Evolutionary conservation across 495 filamentous ascomycete genomes (phyloP), one percentile per base, ranked within the genome.

Genomic region (Penicillium pulvis): DNA sequence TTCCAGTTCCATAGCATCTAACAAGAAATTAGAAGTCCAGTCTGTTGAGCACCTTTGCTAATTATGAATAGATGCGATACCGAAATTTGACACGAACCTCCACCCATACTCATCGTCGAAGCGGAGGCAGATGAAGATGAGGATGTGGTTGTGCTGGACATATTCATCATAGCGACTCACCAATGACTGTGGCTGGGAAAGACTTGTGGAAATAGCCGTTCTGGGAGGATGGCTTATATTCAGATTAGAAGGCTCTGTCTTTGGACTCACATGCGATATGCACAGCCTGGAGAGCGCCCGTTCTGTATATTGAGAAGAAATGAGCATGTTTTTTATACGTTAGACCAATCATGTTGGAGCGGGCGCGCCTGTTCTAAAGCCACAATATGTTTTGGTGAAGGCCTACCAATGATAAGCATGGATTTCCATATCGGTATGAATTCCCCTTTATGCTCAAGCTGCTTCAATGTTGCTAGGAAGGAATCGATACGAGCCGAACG

Each of bases 1-100:
- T 44, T 44, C 42, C 42, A 44, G 6, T 44, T 44, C 42, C 42
- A 44, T 17, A 44, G 10, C 42, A 44, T 44, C 42, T 44, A 44
- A 20, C 9, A 44, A 17, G 17, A 9, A 6, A 44, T 33, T 33
- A 33, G 11, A 1, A 7, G 5, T 33, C 0, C 31, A 33, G 7
- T 33, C 11, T 11, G 1, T 33, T 6, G 20, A 23, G 20, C 20
- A 23, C 20, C 20, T 23, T 23, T 23, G 20, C 20, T 2, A 23
- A 23, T 23, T 23, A 2, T 1, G 20, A 35, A 36, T 12, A 12
- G 10, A 36, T 36, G 33, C 33, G 9, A 36, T 36, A 36, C 33
- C 33, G 33, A 36, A 12, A 36, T 36, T 14, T 36, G 8, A 36
- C 33, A 36, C 1, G 33, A 36, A 36, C 33, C 14, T 14, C 33